These are phyloP conservation scores for Solanum hybrid DNA, from an alignment of 305 asterid species.

Conservation along the genomic window DNA sequence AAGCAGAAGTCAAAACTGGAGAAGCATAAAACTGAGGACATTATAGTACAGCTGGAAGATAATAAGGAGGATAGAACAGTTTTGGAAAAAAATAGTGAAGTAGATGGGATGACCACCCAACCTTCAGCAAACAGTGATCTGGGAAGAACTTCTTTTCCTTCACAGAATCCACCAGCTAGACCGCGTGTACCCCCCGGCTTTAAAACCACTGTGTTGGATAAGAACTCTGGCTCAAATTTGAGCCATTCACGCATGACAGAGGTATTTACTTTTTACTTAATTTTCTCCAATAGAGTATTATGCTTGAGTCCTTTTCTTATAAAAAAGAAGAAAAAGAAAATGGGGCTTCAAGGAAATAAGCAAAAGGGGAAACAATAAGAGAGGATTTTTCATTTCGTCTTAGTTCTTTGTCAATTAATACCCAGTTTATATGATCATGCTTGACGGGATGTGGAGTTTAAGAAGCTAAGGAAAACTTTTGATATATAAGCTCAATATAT, in stretches of 20 bases:
- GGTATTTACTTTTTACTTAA: slow-evolving; percentile 28
- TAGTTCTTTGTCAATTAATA: not conserved
- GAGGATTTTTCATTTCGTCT: not conserved
- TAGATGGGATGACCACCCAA: slow-evolving; percentile 25
- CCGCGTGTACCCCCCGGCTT: slow-evolving; percentile 96
- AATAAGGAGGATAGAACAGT: slow-evolving; percentile 37
- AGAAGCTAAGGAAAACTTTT: not conserved
- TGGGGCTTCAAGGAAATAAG: not conserved
- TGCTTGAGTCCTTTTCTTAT: not conserved
- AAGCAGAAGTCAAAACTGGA: slow-evolving; percentile 50
- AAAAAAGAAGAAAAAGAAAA: not conserved
- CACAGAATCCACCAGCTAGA: slow-evolving; percentile 41
- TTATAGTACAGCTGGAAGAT: slow-evolving; percentile 29
- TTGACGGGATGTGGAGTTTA: not conserved
- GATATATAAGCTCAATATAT: not conserved
- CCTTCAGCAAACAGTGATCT: slow-evolving; percentile 32
- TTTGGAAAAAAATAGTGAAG: slow-evolving; percentile 32
- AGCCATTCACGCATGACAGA: slow-evolving; percentile 36
- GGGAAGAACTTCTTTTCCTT: slow-evolving; percentile 47
- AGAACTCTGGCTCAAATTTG: slow-evolving; percentile 44
- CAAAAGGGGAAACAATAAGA: not conserved
- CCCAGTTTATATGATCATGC: not conserved
- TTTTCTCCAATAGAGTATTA: not conserved
- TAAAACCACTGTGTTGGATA: slow-evolving; percentile 43
- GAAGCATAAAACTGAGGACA: slow-evolving; percentile 39